A percentile compares a stretch with the other conserved stretches of the same genome.
phyloP scores from a whole-genome alignment of 768 basidiomycete genomes.

The Psilocybe cyanescens region DNA sequence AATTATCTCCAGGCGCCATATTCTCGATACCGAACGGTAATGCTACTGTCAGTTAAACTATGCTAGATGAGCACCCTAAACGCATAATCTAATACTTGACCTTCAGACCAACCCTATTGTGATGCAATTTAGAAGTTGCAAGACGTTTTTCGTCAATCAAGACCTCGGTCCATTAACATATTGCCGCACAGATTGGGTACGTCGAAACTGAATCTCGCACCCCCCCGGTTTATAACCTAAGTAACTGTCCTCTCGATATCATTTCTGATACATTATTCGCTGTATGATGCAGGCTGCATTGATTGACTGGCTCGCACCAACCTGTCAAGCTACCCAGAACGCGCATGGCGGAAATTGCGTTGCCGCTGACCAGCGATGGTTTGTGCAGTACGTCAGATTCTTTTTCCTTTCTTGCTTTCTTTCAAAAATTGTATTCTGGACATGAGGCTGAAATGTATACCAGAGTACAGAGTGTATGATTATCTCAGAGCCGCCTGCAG shows the following conservation, averaged over 20 bases:
- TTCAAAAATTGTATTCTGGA: neutral
- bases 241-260: neutral
- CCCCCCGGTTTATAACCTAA: neutral
- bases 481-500: neutral
- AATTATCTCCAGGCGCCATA: constrained; percentile 27
- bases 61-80: neutral
- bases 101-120: constrained; percentile 38
- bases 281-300: constrained; percentile 33
- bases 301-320: constrained; percentile 44
- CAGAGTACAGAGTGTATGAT: constrained; percentile 13
- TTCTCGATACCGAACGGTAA: constrained; percentile 32
- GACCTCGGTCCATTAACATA: constrained; percentile 40
- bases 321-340: constrained; percentile 52
- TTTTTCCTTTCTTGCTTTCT: neutral
- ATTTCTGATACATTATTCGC: neutral
- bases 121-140: constrained; percentile 46
- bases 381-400: constrained; percentile 45
- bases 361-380: constrained; percentile 49
- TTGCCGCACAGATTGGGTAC: constrained; percentile 51
- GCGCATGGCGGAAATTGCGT: constrained; percentile 55
- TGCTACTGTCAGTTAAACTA: constrained; percentile 25
- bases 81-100: neutral
- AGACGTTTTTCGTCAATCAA: constrained; percentile 54
- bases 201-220: constrained; percentile 8
- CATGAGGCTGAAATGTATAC: neutral